Conservation (phyloP, 169 alveolate genomes). For the Ichthyophthirius multifiliis region DNA sequence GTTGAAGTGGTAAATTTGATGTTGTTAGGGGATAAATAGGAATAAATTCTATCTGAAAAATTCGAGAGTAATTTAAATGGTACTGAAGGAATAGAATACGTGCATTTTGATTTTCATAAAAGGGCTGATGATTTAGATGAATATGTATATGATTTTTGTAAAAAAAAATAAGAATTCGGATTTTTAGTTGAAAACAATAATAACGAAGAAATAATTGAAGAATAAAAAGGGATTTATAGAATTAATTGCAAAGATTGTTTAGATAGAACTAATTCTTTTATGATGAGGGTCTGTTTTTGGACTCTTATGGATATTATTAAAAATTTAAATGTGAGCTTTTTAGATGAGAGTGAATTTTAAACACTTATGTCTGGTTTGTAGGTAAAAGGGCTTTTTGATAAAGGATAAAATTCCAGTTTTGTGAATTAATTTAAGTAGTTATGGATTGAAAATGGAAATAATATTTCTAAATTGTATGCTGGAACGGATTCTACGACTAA, state of each 20-base stretch:
- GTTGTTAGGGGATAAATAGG: conserved; percentile 15
- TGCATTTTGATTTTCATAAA: conserved; percentile 73
- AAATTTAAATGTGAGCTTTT: too few species aligned
- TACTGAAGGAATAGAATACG: conserved; percentile 43
- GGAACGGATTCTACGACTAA: conserved; percentile 74
- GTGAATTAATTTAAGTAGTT: conserved; percentile 38
- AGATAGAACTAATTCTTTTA: conserved; percentile 97
- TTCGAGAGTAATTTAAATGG: conserved; percentile 32
- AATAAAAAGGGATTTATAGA: conserved; percentile 93
- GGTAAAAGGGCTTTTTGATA: not conserved
- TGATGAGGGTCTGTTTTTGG: conserved; percentile 89
- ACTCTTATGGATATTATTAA: too few species aligned
- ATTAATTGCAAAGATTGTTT: conserved; percentile 97
- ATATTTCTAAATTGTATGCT: conserved; percentile 53
- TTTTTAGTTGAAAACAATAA: conserved; percentile 34
- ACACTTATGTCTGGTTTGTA: conserved; percentile 40
- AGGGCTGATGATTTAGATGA: conserved; percentile 56
- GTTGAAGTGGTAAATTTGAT: conserved; percentile 47
- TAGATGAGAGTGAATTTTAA: too few species aligned
- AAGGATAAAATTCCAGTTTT: too few species aligned
- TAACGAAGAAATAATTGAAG: conserved; percentile 12
- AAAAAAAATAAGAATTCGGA: conserved; percentile 34
- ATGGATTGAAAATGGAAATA: conserved; percentile 79
- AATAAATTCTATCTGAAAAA: conserved; percentile 18
- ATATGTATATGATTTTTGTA: conserved; percentile 21